Percentiles rank a stretch among this genome's conserved stretches.
These are phyloP conservation scores for Trichoderma lentiforme DNA, from an alignment of 2,329 filamentous ascomycete genomes.

Conservation along the genomic window DNA sequence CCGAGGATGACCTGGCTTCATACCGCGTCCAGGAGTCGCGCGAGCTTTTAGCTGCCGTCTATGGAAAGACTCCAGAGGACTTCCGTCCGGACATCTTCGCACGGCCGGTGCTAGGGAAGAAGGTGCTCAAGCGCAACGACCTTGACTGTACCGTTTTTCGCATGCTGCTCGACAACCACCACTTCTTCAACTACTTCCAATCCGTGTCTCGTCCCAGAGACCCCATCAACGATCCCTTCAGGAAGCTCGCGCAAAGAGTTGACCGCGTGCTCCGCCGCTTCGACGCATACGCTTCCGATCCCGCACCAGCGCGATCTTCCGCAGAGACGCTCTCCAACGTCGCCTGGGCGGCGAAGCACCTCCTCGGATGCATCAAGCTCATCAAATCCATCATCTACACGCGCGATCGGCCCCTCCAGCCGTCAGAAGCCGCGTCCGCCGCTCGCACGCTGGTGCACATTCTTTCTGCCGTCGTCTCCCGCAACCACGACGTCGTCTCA, in stretches of 20 bases:
- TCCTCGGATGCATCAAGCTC: slow-evolving; percentile 41
- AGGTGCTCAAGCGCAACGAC: slow-evolving; percentile 43
- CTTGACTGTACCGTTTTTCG: slow-evolving; percentile 51
- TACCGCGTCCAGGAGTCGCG: slow-evolving; percentile 47
- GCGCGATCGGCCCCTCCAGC: slow-evolving; percentile 36
- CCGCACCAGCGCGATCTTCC: background rate
- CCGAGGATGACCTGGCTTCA: slow-evolving; percentile 30
- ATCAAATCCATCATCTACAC: slow-evolving; percentile 42
- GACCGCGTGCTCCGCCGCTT: slow-evolving; percentile 46
- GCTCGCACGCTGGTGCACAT: slow-evolving; percentile 48
- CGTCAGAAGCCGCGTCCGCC: slow-evolving; percentile 42
- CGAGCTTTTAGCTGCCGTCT: slow-evolving; percentile 49
- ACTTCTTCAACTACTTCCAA: slow-evolving; percentile 53
- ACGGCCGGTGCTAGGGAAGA: slow-evolving; percentile 28
- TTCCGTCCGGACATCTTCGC: slow-evolving; percentile 48
- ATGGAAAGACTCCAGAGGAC: slow-evolving; percentile 36
- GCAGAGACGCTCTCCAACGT: slow-evolving; percentile 39
- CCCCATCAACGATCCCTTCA: slow-evolving; percentile 45
- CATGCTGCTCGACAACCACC: slow-evolving; percentile 52
- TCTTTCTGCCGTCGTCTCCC: slow-evolving; percentile 42
- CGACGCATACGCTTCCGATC: slow-evolving; percentile 27
- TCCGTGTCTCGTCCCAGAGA: slow-evolving; percentile 44
- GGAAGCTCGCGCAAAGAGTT: slow-evolving; percentile 46
- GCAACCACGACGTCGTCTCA: slow-evolving; percentile 34
- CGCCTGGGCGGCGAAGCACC: slow-evolving; percentile 48